Evolutionary conservation across 2,329 filamentous ascomycete species (phyloP).

Genomic region (Geosmithia putterillii): DNA sequence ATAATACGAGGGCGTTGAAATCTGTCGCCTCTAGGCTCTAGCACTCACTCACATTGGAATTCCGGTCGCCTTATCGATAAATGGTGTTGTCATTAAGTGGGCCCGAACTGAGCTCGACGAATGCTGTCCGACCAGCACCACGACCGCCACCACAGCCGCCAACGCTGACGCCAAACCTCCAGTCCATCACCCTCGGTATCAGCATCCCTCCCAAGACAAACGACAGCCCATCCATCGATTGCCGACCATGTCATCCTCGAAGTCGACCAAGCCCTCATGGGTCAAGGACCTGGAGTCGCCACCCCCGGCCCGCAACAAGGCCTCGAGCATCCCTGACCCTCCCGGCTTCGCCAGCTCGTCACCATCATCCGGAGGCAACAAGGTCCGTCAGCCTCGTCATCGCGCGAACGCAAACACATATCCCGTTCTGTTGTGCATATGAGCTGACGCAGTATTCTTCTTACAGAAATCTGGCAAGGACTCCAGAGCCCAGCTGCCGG

Average conservation of each 20-base stretch:
- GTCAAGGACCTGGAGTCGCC: constrained; percentile 66
- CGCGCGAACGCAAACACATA: background rate
- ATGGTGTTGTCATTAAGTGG: no score
- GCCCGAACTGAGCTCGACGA: no score
- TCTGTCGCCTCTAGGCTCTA: no score
- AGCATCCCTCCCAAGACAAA: background rate
- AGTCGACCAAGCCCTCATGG: constrained; percentile 53
- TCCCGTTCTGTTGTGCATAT: background rate
- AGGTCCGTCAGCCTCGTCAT: constrained; percentile 27
- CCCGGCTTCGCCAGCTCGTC: constrained; percentile 59
- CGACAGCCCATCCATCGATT: background rate
- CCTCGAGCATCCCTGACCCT: constrained; percentile 63
- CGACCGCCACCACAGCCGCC: background rate
- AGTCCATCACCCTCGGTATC: background rate
- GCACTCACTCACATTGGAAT: no score
- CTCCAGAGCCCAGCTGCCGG: constrained; percentile 20
- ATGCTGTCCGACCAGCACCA: no score
- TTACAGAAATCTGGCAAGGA: constrained; percentile 21
- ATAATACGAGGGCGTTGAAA: no score
- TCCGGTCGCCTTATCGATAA: no score
- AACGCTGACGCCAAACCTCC: background rate
- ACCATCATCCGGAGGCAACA: constrained; percentile 33
- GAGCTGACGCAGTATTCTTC: no score
- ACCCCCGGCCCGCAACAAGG: constrained; percentile 53
- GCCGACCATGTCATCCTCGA: constrained; percentile 16